Percentiles rank a stretch among this genome's conserved stretches.
These are phyloP conservation scores for Malus fusca DNA, from an alignment of 306 rosid species.

Conservation along the genomic window DNA sequence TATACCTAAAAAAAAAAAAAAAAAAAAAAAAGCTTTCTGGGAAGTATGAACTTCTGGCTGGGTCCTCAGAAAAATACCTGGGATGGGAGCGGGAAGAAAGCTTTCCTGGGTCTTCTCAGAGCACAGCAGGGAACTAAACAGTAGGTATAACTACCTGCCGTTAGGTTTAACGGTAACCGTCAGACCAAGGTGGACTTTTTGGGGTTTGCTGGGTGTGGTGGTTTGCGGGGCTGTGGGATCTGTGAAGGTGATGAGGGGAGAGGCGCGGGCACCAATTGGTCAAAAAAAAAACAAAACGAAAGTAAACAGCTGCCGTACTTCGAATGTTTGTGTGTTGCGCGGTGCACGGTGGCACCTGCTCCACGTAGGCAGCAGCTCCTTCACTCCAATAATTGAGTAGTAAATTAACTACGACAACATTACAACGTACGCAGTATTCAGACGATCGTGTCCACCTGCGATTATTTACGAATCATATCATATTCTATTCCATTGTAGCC, in stretches of 20 bases:
- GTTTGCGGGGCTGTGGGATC: conserved; percentile 8
- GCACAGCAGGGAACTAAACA: neutral
- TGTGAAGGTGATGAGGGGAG: conserved; percentile 5
- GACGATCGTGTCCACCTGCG: neutral
- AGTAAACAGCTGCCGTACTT: neutral
- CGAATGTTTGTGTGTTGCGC: conserved; percentile 5
- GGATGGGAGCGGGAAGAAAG: conserved; percentile 1
- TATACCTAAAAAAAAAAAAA: neutral
- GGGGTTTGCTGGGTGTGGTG: neutral
- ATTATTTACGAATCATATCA: too few relatives aligned
- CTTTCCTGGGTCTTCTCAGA: conserved; percentile 11
- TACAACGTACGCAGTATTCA: neutral
- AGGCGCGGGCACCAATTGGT: neutral
- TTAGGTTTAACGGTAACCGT: neutral
- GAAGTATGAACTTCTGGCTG: neutral
- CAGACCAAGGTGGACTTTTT: neutral
- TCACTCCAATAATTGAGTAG: conserved; percentile 3
- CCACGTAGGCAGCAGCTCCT: conserved; percentile 4
- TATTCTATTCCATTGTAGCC: too few relatives aligned
- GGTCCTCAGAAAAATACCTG: conserved; percentile 20
- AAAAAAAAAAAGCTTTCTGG: neutral
- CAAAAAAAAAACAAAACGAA: neutral
- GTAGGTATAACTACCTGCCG: neutral
- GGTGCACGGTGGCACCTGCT: conserved; percentile 14
- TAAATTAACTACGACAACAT: neutral